Evolutionary conservation across 2,329 filamentous ascomycete species (phyloP), one percentile per base, ranked within the genome.

Genomic region (Helicocarpus griseus): DNA sequence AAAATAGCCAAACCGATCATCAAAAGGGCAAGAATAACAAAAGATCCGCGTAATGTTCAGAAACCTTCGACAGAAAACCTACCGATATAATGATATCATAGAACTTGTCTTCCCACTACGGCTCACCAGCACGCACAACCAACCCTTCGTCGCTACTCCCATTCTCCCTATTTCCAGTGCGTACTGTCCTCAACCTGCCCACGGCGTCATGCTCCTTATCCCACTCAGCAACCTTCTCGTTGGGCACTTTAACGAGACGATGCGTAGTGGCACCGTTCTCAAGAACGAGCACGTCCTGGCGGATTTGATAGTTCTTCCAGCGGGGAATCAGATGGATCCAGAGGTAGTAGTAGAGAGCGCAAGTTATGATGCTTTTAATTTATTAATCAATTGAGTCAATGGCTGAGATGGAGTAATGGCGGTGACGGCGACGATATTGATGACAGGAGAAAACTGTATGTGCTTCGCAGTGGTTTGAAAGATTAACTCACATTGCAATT

Each of bases 401-500:
- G n/a, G n/a, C n/a, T n/a, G n/a, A n/a, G n/a, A n/a, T n/a, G n/a
- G n/a, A n/a, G n/a, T n/a, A n/a, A n/a, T n/a, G n/a, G n/a, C n/a
- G n/a, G n/a, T n/a, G n/a, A n/a, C n/a, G n/a, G n/a, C n/a, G n/a
- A n/a, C n/a, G n/a, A n/a, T n/a, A n/a, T n/a, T n/a, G n/a, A n/a
- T n/a, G n/a, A n/a, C n/a, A n/a, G n/a, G 31, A 35, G 14, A 33
- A 33, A 35, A 35, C 31, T 14, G 31, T n/a, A n/a, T n/a, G n/a
- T n/a, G n/a, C n/a, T n/a, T n/a, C n/a, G n/a, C n/a, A n/a, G n/a
- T n/a, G n/a, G n/a, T n/a, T n/a, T n/a, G n/a, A n/a, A n/a, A n/a
- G n/a, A n/a, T n/a, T n/a, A 35, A 77, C 79, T 72, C 70, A 82
- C 78, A 86, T 76, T 21, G 65, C 81, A 52, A 87, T 75, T 0